A percentile compares a stretch with the other conserved stretches of the same genome.
Evolutionary conservation across 495 filamentous ascomycete species (phyloP).

Genomic region (Sphaerosporella brunnea): DNA sequence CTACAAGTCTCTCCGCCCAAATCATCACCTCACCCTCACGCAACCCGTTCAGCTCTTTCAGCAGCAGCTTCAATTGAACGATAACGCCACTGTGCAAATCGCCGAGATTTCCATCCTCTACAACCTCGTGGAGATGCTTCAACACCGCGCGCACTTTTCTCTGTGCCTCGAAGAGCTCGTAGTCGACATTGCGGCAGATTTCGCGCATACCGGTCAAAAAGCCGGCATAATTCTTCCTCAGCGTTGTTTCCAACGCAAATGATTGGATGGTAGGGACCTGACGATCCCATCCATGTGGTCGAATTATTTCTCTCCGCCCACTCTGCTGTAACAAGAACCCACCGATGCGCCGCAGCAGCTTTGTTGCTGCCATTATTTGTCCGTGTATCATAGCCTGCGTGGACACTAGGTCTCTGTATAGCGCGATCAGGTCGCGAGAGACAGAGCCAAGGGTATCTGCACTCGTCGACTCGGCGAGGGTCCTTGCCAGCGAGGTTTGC

Average conservation of each 20-base stretch:
- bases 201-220: not conserved
- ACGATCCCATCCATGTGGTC: not conserved
- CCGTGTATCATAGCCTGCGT: not conserved
- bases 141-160: not conserved
- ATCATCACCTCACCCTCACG: not conserved
- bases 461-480: not conserved
- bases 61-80: not conserved
- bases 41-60: not conserved
- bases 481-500: not conserved
- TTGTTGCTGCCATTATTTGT: not conserved
- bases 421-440: not conserved
- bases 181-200: not conserved
- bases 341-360: not conserved
- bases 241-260: not conserved
- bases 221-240: not conserved
- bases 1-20: not conserved
- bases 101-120: not conserved
- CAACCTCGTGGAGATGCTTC: not conserved
- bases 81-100: too few relatives aligned
- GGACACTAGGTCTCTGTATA: not conserved
- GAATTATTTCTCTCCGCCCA: not conserved
- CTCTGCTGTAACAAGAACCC: not conserved
- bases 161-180: not conserved
- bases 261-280: not conserved
- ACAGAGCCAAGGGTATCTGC: not conserved